Conservation (phyloP, 257 asterid species). For the Buddleja alternifolia region DNA sequence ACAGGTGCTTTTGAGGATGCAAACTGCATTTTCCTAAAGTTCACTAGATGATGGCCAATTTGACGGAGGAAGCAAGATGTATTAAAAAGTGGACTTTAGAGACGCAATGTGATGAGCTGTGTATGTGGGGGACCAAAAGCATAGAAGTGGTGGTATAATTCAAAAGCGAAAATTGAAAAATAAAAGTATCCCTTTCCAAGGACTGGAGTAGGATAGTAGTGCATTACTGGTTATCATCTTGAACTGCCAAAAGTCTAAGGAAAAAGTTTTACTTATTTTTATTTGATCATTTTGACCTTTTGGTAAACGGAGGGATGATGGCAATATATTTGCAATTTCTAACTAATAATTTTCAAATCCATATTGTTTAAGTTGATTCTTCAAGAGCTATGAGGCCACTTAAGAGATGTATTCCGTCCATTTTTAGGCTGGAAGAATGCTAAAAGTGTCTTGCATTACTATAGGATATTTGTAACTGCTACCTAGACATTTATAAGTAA, state of each 20-base stretch:
- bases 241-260: not conserved
- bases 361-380: not conserved
- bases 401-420: not conserved
- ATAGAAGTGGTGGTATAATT: too few relatives aligned
- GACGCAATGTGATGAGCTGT: too few relatives aligned
- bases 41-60: too few relatives aligned
- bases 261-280: not conserved
- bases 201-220: not conserved
- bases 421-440: constrained; percentile 12
- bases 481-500: not conserved
- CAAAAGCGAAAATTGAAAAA: too few relatives aligned
- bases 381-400: not conserved
- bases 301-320: not conserved
- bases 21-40: too few relatives aligned
- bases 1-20: too few relatives aligned
- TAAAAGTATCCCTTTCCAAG: too few relatives aligned
- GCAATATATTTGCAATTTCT: not conserved
- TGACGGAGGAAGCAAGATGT: too few relatives aligned
- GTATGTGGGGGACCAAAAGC: too few relatives aligned
- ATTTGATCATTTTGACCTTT: not conserved
- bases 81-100: too few relatives aligned
- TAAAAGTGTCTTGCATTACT: not conserved
- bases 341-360: not conserved
- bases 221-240: not conserved
- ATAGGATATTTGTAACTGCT: not conserved